Base-by-base conservation (phyloP, 164 flowering plant genomes). In the Cinnamomum chago region DNA sequence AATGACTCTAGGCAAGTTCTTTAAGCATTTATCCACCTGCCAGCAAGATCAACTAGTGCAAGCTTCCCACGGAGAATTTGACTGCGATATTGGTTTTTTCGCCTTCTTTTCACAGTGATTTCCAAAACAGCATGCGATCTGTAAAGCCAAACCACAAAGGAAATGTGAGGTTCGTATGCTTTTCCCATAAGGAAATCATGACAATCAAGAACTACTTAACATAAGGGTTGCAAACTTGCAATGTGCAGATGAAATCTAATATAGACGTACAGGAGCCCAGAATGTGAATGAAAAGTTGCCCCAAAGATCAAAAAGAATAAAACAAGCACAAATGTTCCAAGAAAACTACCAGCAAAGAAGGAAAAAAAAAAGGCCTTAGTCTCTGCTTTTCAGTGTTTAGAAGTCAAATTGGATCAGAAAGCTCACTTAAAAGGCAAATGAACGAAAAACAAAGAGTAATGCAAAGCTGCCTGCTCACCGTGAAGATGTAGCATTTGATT, bases 41-140 rank as follows among this genome's bases (percentile, higher is more conserved):
- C 98, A 68, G 98, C 98, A 82, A 93, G 95, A 86, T 93, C 97
- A 71, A 92, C 98, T 67, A 93, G 93, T 70, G 98, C 92, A 81
- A 93, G 95, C 82, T 93, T 93, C 76, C 97, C 98, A 70, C 81
- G 81, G 73, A 93, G 77, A 68, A 93, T 85, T 80, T 90, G 97
- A 83, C 87, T 86, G 58, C 81, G 83, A 70, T 90, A 90, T 70
- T 89, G 83, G 70, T 84, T 88, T 78, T 73, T 88, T 79, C 85
- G 90, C 70, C 82, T 92, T 77, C 95, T 87, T 78, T 82, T 87
- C 55, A 93, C 94, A 71, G 80, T 86, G 77, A 93, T 92, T 87
- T 89, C 97, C 81, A 93, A 76, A 68, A 93, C 98, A 65, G 98
- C 98, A 87, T 93, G 98, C 66, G 97, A 92, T 35, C 97, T 92